Conservation (phyloP, 169 alveolate genomes). For the Plasmodium coatneyi region DNA sequence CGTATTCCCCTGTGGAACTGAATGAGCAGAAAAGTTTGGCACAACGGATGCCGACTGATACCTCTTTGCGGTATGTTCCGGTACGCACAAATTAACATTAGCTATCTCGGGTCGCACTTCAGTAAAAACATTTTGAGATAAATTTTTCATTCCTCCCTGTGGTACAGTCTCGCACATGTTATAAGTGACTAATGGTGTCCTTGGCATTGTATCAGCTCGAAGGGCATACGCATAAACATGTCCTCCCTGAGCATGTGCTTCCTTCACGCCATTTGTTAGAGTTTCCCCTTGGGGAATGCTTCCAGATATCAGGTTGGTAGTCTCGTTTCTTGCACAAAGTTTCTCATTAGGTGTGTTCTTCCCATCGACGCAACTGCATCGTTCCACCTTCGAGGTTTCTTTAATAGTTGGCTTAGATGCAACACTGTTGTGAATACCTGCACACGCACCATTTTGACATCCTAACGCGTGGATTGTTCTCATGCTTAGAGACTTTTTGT, state of each 20-base stretch:
- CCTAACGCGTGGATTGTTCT: neutral
- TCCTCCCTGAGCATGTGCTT: neutral
- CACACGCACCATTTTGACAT: neutral
- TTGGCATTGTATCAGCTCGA: neutral
- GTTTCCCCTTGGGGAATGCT: neutral
- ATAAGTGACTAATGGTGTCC: neutral
- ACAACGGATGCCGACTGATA: conserved; percentile 3
- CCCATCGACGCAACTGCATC: neutral
- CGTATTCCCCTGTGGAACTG: neutral
- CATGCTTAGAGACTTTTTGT: neutral
- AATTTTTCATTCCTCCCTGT: neutral
- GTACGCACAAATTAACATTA: neutral
- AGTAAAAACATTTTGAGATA: neutral
- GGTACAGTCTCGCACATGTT: conserved; percentile 1
- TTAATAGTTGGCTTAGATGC: neutral
- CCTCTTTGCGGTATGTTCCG: neutral
- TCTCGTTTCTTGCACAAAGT: neutral
- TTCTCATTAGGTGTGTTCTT: conserved; percentile 10
- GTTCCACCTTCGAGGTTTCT: neutral
- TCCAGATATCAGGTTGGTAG: neutral
- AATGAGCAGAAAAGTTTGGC: neutral
- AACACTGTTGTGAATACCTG: neutral
- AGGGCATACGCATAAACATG: neutral
- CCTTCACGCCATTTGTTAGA: neutral
- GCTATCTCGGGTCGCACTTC: neutral